A percentile compares a stretch with the other conserved stretches of the same genome.
Conservation (phyloP, 2,329 filamentous ascomycete species). For the Paracorniculantispora psalliotae region DNA sequence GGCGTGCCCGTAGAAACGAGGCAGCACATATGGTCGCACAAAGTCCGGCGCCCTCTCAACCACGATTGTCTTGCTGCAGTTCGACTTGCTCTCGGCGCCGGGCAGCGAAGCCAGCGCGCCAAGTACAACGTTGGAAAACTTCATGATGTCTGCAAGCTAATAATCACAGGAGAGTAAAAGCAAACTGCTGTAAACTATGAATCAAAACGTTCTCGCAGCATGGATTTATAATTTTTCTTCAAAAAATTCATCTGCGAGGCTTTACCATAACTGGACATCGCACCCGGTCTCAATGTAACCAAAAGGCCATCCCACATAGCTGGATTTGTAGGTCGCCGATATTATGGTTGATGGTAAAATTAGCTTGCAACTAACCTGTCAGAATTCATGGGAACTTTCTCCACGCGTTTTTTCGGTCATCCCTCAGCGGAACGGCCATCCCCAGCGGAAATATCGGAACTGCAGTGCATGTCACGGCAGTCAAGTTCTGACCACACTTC, state of each 20-base stretch:
- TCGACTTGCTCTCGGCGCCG: not conserved
- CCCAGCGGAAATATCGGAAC: not conserved
- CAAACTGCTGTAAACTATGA: not conserved
- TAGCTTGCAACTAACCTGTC: not conserved
- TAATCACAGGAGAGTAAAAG: not conserved
- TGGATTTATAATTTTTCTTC: not conserved
- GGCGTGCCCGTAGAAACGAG: constrained; percentile 20
- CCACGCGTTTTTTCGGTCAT: not conserved
- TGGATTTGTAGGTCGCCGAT: not conserved
- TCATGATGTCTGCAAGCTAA: not conserved
- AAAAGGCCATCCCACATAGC: not conserved
- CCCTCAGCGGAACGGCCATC: not conserved
- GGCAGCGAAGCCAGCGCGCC: not conserved
- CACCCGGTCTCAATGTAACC: not conserved
- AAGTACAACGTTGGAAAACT: not conserved
- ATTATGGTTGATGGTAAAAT: not conserved
- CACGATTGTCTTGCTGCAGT: constrained; percentile 3
- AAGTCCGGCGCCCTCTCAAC: constrained; percentile 19
- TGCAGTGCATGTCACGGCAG: not conserved
- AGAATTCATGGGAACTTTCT: too few relatives aligned
- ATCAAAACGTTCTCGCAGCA: too few relatives aligned
- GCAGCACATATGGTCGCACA: constrained; percentile 22
- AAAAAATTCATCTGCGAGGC: not conserved
- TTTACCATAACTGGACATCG: not conserved
- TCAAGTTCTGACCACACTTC: not conserved